Percentiles rank a stretch among this genome's conserved stretches.
Conservation (phyloP, 495 filamentous ascomycete genomes). For the Staphylotrichum longicolle region DNA sequence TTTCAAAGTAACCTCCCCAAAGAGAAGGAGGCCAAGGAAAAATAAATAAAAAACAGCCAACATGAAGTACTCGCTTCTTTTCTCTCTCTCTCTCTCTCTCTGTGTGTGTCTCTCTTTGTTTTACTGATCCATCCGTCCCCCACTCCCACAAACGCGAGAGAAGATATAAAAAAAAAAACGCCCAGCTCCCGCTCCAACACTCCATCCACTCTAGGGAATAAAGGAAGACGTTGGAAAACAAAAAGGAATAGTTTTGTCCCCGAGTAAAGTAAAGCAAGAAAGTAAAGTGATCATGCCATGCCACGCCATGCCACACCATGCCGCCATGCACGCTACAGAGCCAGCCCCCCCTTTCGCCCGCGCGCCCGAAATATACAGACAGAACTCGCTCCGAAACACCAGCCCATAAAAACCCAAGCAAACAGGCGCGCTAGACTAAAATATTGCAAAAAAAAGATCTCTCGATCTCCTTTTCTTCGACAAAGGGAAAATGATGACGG, state of each 20-base stretch:
- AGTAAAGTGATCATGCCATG: not conserved
- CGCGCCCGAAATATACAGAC: too few relatives aligned
- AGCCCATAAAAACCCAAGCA: too few relatives aligned
- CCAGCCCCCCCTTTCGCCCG: not conserved
- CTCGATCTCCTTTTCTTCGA: too few relatives aligned
- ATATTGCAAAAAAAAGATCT: too few relatives aligned
- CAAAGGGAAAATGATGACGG: not conserved
- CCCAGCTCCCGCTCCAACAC: not conserved
- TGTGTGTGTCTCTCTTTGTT: not conserved
- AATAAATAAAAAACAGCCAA: not conserved
- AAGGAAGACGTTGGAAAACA: not conserved
- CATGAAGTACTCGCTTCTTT: constrained; percentile 4
- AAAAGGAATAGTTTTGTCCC: constrained; percentile 4
- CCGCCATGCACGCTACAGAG: too few relatives aligned
- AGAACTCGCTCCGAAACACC: too few relatives aligned
- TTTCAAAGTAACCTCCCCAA: not conserved
- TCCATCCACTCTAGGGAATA: not conserved
- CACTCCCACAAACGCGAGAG: too few relatives aligned
- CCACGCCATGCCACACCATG: constrained; percentile 4
- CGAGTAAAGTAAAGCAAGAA: not conserved
- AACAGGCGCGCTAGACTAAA: too few relatives aligned
- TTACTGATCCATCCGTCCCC: not conserved
- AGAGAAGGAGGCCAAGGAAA: not conserved
- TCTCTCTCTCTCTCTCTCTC: not conserved
- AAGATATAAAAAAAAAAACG: not conserved